Evolutionary conservation across 805 yeast species (phyloP).

Genomic region (Kuraishia cidri): DNA sequence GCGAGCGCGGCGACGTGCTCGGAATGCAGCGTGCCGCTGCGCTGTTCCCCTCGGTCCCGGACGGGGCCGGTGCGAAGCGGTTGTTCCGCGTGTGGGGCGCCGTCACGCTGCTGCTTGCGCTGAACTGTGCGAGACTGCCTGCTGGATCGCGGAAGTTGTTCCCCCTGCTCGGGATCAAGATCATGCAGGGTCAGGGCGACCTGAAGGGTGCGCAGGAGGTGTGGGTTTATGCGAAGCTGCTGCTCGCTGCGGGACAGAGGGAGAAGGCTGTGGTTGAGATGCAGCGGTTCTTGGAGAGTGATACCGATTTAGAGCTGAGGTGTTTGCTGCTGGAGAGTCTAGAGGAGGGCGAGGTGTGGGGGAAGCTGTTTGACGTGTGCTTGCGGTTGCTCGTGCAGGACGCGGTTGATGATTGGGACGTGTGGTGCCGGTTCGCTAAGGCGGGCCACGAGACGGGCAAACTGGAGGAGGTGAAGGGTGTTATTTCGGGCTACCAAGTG

Average conservation of each 20-base stretch:
- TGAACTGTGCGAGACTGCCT: conserved; percentile 21
- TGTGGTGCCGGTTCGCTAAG: conserved; percentile 53
- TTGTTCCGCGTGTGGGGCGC: conserved; percentile 44
- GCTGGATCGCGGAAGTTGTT: conserved; percentile 41
- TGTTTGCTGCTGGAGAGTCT: conserved; percentile 43
- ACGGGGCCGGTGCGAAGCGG: conserved; percentile 16
- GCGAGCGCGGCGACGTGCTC: conserved; percentile 35
- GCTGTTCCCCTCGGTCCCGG: conserved; percentile 18
- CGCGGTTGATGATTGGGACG: conserved; percentile 64
- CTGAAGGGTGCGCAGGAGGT: conserved; percentile 54
- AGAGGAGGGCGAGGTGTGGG: conserved; percentile 28
- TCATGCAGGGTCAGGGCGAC: conserved; percentile 45
- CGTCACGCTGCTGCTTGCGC: conserved; percentile 37
- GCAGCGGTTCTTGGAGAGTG: conserved; percentile 22
- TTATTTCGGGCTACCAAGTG: conserved; percentile 20
- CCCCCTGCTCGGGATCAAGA: conserved; percentile 51
- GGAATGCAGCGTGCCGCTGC: conserved; percentile 49
- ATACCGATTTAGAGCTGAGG: conserved; percentile 55
- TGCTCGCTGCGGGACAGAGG: conserved; percentile 24
- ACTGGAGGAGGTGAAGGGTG: conserved; percentile 19
- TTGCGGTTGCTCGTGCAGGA: conserved; percentile 31
- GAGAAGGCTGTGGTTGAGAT: conserved; percentile 22
- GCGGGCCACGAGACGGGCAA: conserved; percentile 29
- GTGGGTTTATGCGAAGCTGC: conserved; percentile 46
- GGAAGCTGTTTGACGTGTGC: conserved; percentile 29